phyloP scores from a whole-genome alignment of 2,329 filamentous ascomycete genomes.

The Pseudopithomyces maydicus region DNA sequence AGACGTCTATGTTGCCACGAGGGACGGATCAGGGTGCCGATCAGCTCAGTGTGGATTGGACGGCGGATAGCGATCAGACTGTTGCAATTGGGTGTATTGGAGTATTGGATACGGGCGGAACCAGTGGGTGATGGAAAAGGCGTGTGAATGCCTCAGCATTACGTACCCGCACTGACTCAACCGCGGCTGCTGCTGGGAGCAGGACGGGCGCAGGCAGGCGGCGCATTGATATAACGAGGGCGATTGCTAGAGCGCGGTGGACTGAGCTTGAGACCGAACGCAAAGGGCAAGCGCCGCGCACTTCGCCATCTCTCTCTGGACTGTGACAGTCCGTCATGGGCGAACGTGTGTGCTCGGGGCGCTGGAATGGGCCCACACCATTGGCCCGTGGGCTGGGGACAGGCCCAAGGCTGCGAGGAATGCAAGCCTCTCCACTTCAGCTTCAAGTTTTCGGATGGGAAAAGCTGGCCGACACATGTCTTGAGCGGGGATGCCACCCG shows the following conservation, averaged over 20 bases:
- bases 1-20: neutral
- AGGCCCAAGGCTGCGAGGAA: neutral
- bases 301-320: conserved; percentile 9
- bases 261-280: conserved; percentile 19
- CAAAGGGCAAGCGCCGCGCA: conserved; percentile 14
- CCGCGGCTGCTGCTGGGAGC: neutral
- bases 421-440: conserved; percentile 3
- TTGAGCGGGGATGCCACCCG: neutral
- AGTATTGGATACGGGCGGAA: neutral
- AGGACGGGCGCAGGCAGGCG: neutral
- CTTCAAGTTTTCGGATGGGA: neutral
- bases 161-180: conserved; percentile 1
- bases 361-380: neutral
- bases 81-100: neutral
- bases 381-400: too few species aligned
- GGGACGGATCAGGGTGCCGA: conserved; percentile 2
- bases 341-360: neutral
- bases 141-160: neutral
- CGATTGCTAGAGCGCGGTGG: conserved; percentile 5
- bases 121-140: neutral
- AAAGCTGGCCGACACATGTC: neutral
- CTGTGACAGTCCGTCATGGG: conserved; percentile 3
- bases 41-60: neutral
- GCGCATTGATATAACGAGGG: conserved; percentile 17
- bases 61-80: neutral